Percentiles rank a stretch among this genome's conserved stretches.
Evolutionary conservation across 345 rosid species (phyloP).

Genomic region (Combretum micranthum): DNA sequence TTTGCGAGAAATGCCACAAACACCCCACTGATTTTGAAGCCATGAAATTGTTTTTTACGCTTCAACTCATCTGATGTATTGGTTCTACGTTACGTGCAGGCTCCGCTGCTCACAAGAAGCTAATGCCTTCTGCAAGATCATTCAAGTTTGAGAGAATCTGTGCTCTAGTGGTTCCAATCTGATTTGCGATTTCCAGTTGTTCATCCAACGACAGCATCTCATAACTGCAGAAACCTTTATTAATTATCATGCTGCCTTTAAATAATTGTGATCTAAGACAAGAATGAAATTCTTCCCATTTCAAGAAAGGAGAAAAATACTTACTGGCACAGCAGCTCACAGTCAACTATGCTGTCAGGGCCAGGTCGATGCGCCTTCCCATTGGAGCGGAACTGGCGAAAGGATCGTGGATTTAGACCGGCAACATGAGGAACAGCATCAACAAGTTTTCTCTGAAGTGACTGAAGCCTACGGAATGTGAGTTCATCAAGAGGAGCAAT

Average conservation of each 20-base stretch:
- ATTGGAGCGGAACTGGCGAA: constrained; percentile 70
- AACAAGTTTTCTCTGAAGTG: constrained; percentile 81
- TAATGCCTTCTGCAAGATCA: constrained; percentile 75
- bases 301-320: constrained; percentile 21
- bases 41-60: too few species aligned
- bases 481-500: constrained; percentile 92
- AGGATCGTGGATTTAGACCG: constrained; percentile 88
- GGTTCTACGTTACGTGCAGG: too few species aligned
- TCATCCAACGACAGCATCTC: constrained; percentile 90
- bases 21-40: too few species aligned
- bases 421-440: constrained; percentile 91
- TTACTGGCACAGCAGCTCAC: constrained; percentile 91
- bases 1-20: too few species aligned
- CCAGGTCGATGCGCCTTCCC: constrained; percentile 93
- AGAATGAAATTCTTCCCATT: background rate
- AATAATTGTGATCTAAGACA: background rate
- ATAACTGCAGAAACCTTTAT: constrained; percentile 52
- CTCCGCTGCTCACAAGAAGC: constrained; percentile 58
- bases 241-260: background rate
- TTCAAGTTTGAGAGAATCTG: constrained; percentile 70
- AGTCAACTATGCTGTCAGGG: constrained; percentile 91
- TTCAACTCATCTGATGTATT: too few species aligned
- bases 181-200: constrained; percentile 78
- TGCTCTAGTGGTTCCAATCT: constrained; percentile 81
- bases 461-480: constrained; percentile 88